Evolutionary conservation across 768 basidiomycete genomes (phyloP).

Genomic region (Boletellus ananiceps): DNA sequence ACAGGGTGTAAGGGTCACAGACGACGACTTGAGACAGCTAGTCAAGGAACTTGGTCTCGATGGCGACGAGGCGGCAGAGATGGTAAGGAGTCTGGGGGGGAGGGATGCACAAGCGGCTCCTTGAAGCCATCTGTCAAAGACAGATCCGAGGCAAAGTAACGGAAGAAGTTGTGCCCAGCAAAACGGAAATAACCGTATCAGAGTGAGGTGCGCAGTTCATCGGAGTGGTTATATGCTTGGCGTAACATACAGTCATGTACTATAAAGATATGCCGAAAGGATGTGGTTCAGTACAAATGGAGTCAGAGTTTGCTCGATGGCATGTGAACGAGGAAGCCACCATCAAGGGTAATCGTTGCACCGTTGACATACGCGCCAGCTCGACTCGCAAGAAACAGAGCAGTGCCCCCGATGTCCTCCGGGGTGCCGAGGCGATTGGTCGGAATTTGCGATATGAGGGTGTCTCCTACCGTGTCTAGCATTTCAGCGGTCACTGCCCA

Average conservation of each 20-base stretch:
- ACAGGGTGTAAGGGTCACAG: constrained; percentile 72
- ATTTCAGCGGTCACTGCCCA: constrained; percentile 51
- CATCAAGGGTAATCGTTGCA: constrained; percentile 58
- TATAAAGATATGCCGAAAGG: neutral
- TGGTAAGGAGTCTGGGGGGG: constrained; percentile 60
- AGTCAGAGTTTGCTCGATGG: constrained; percentile 28
- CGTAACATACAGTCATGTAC: constrained; percentile 6
- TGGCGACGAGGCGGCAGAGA: constrained; percentile 70
- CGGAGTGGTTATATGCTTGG: neutral
- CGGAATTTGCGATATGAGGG: constrained; percentile 42
- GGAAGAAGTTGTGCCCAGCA: neutral
- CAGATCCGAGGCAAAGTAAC: constrained; percentile 4
- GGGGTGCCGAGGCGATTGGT: constrained; percentile 53
- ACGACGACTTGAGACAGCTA: constrained; percentile 66
- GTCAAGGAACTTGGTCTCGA: constrained; percentile 73
- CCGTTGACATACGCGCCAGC: constrained; percentile 63
- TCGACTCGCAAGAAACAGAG: constrained; percentile 55
- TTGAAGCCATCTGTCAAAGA: constrained; percentile 8
- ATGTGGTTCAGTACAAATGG: neutral
- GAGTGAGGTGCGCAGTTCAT: neutral
- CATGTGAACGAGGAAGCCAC: constrained; percentile 48
- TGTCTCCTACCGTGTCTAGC: constrained; percentile 41
- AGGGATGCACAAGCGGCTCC: constrained; percentile 9
- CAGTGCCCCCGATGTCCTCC: constrained; percentile 62
- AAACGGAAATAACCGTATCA: constrained; percentile 1